phyloP scores from a whole-genome alignment of 1,284 basidiomycete genomes.

The Melampsora larici-populina region DNA sequence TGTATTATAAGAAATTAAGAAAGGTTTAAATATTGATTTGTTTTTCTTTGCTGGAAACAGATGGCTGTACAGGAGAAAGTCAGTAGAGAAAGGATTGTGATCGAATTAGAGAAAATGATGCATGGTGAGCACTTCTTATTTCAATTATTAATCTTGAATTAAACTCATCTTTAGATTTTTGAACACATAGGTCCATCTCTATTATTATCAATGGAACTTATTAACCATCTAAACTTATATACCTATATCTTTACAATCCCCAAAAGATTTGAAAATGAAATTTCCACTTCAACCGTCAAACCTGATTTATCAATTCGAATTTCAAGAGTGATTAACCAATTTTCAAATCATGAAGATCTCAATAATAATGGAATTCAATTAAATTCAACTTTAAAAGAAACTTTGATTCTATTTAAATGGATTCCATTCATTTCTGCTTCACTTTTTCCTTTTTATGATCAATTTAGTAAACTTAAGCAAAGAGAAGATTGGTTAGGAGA shows the following conservation, averaged over 20 bases:
- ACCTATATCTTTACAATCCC: conserved; percentile 10
- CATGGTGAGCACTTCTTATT: conserved; percentile 58
- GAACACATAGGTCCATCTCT: conserved; percentile 47
- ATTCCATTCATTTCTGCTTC: conserved; percentile 23
- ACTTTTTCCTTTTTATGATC: neutral
- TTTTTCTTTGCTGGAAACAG: conserved; percentile 41
- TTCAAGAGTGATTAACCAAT: neutral
- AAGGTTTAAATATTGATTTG: neutral
- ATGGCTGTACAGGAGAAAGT: conserved; percentile 50
- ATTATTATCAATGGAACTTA: conserved; percentile 43
- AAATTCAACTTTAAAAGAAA: neutral
- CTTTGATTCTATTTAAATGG: neutral
- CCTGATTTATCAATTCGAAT: neutral
- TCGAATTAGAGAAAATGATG: conserved; percentile 54
- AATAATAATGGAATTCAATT: neutral
- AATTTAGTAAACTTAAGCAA: conserved; percentile 7
- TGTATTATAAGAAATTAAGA: neutral
- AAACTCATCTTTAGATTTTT: neutral
- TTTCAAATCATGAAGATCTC: neutral
- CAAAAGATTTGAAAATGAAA: neutral
- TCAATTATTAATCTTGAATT: neutral
- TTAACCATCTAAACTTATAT: conserved; percentile 27
- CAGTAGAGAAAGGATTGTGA: conserved; percentile 52
- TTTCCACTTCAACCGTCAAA: neutral
- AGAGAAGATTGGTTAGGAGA: conserved; percentile 28